phyloP scores from a whole-genome alignment of 345 rosid species.

The Linum tenue region DNA sequence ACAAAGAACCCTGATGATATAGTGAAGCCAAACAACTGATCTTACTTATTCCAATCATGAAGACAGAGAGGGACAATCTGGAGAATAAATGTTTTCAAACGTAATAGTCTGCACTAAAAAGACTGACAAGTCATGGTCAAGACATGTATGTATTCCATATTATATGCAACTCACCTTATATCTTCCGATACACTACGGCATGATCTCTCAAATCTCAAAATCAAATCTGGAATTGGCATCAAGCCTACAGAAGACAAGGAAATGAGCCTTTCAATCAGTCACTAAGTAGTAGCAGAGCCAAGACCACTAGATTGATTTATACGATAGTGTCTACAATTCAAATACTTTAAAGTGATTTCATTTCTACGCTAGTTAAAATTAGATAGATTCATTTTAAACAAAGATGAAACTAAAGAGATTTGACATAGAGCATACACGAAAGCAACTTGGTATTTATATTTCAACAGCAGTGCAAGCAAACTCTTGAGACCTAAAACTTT shows the following conservation, averaged over 20 bases:
- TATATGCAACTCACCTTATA: constrained; percentile 46
- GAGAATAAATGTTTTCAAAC: not conserved
- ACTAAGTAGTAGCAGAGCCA: not conserved
- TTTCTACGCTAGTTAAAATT: too few species aligned
- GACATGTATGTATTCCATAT: constrained; percentile 5
- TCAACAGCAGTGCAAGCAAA: too few species aligned
- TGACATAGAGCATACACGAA: too few species aligned
- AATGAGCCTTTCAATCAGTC: not conserved
- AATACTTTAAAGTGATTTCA: not conserved
- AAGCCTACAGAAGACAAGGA: constrained; percentile 42
- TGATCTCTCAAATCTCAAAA: constrained; percentile 64
- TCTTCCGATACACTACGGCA: constrained; percentile 81
- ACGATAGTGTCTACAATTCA: not conserved
- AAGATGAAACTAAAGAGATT: too few species aligned
- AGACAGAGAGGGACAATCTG: not conserved
- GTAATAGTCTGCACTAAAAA: not conserved
- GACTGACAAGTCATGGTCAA: not conserved
- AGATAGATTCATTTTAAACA: too few species aligned
- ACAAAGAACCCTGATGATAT: not conserved
- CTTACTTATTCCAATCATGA: not conserved
- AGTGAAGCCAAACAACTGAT: constrained; percentile 4
- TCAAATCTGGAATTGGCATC: constrained; percentile 77
- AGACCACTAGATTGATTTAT: not conserved
- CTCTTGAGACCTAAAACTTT: too few species aligned
- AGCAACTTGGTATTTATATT: too few species aligned